phyloP scores from a whole-genome alignment of 495 filamentous ascomycete species.

The Hypoxylon lienhwacheense region DNA sequence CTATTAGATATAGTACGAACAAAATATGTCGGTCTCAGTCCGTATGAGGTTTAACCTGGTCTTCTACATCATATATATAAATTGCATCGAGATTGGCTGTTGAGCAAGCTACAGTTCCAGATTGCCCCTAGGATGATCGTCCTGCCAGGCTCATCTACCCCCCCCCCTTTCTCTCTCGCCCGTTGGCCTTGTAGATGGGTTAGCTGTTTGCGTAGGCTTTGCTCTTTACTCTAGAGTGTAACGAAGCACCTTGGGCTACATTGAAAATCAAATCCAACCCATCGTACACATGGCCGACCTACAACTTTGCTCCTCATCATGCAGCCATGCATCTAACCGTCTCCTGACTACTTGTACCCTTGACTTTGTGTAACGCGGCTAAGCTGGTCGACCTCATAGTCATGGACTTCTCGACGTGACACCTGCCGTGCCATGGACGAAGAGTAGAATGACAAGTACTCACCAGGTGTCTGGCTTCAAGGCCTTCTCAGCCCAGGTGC shows the following conservation, averaged over 20 bases:
- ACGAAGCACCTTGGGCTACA: slow-evolving; percentile 29
- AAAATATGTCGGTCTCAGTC: slow-evolving; percentile 32
- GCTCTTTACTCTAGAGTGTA: slow-evolving; percentile 25
- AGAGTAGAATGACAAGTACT: slow-evolving; percentile 29
- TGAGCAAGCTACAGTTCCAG: slow-evolving; percentile 24
- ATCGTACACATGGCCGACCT: slow-evolving; percentile 33
- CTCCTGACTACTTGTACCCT: slow-evolving; percentile 28
- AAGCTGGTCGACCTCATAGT: slow-evolving; percentile 30
- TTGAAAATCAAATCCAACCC: slow-evolving; percentile 27
- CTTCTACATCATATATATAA: slow-evolving; percentile 33
- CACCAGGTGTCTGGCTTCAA: slow-evolving; percentile 26
- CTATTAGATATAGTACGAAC: slow-evolving; percentile 13
- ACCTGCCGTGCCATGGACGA: slow-evolving; percentile 32
- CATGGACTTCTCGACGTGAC: slow-evolving; percentile 33
- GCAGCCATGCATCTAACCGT: slow-evolving; percentile 34
- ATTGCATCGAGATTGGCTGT: slow-evolving; percentile 36
- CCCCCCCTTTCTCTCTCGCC: background rate
- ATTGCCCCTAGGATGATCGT: slow-evolving; percentile 20
- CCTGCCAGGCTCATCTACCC: background rate
- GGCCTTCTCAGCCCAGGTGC: slow-evolving; percentile 11
- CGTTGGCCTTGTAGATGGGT: slow-evolving; percentile 13
- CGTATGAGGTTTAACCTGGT: slow-evolving; percentile 21
- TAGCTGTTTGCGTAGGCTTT: slow-evolving; percentile 25
- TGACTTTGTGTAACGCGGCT: slow-evolving; percentile 25
- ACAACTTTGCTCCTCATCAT: slow-evolving; percentile 31